phyloP scores from a whole-genome alignment of 2,329 filamentous ascomycete genomes.

The Lasiodiplodia sp. region DNA sequence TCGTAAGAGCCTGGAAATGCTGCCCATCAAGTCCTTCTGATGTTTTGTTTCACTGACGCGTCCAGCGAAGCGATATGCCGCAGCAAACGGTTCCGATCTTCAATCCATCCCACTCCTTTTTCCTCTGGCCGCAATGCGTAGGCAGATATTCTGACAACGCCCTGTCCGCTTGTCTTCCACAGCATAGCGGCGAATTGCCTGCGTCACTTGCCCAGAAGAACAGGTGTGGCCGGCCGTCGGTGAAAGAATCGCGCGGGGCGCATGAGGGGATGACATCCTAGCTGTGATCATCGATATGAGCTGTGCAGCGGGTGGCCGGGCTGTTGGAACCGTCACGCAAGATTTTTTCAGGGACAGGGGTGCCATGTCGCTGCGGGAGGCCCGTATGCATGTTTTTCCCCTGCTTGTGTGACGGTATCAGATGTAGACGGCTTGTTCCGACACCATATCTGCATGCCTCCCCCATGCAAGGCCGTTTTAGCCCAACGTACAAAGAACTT shows the following conservation, averaged over 20 bases:
- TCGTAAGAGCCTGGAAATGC: background rate
- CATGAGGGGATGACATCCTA: background rate
- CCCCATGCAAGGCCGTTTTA: constrained; percentile 14
- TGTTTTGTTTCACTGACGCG: background rate
- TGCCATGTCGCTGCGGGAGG: constrained; percentile 1
- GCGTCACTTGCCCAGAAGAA: background rate
- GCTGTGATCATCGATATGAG: constrained; percentile 7
- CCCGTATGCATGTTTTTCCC: constrained; percentile 12
- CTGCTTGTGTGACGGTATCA: constrained; percentile 2
- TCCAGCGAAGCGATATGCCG: constrained; percentile 5
- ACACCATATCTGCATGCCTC: constrained; percentile 4
- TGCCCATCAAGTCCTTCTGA: background rate
- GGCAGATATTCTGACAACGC: background rate
- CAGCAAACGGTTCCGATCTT: constrained; percentile 14
- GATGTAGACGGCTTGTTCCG: constrained; percentile 19
- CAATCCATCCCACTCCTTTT: background rate
- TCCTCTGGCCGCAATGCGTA: background rate
- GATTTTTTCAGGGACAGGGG: constrained; percentile 22
- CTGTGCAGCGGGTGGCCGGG: constrained; percentile 6
- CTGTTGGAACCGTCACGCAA: constrained; percentile 10
- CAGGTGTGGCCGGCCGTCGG: background rate
- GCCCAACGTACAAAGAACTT: background rate
- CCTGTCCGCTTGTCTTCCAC: background rate
- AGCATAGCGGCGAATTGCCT: background rate
- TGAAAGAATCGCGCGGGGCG: background rate